These are phyloP conservation scores for Pleurotus platypus DNA, from an alignment of 768 basidiomycete species.

Conservation along the genomic window DNA sequence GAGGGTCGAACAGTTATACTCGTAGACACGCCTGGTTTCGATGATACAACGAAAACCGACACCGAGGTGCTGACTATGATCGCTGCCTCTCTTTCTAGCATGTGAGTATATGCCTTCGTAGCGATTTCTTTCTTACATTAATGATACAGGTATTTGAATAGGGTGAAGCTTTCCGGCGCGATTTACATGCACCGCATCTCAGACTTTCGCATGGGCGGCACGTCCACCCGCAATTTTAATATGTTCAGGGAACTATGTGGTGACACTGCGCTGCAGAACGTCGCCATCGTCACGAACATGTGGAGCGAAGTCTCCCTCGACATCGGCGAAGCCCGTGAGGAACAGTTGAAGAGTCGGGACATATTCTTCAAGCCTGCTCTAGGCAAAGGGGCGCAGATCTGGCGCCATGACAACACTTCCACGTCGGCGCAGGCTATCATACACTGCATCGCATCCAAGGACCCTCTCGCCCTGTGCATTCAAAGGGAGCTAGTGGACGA, in stretches of 20 bases:
- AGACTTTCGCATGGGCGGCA: constrained; percentile 33
- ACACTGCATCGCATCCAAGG: constrained; percentile 20
- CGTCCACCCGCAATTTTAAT: constrained; percentile 35
- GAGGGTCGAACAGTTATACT: constrained; percentile 23
- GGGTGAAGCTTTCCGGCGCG: constrained; percentile 28
- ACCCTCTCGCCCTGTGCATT: constrained; percentile 13
- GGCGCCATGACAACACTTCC: constrained; percentile 37
- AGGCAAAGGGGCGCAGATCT: constrained; percentile 42
- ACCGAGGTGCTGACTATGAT: constrained; percentile 29
- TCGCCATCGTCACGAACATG: constrained; percentile 41
- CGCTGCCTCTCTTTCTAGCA: no score
- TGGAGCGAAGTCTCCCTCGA: constrained; percentile 32
- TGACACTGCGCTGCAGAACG: constrained; percentile 35
- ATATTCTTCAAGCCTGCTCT: constrained; percentile 52
- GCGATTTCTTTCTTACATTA: no score
- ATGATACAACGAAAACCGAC: constrained; percentile 29
- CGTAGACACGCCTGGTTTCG: constrained; percentile 40
- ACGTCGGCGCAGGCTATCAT: constrained; percentile 28
- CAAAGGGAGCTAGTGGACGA: constrained; percentile 19
- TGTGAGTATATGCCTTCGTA: no score
- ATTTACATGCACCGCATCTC: constrained; percentile 35
- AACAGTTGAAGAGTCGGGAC: constrained; percentile 14
- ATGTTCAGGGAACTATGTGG: constrained; percentile 43
- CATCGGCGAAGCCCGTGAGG: constrained; percentile 25
- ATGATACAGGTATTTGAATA: constrained; percentile 5